These are phyloP conservation scores for Globisporangium apiculatum DNA, from an alignment of 352 stramenopile species.

Conservation along the genomic window DNA sequence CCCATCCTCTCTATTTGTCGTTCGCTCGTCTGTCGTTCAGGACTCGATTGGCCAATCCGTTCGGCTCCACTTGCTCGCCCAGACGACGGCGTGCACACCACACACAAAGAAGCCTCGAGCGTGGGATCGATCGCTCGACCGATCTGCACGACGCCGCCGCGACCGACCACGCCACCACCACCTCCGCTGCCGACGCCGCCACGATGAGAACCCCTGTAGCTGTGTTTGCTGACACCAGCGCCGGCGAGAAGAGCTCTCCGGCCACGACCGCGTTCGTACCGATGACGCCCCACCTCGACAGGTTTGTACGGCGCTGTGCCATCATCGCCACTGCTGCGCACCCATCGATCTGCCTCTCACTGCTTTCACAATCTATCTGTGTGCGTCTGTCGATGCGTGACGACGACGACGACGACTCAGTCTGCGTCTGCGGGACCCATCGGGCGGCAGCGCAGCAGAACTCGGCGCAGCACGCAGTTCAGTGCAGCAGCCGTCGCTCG, in stretches of 20 bases:
- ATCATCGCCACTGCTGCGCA: background rate
- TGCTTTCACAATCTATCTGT: constrained; percentile 6
- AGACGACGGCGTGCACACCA: too few species aligned
- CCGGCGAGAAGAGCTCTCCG: background rate
- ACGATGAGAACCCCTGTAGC: too few species aligned
- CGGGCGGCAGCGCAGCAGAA: constrained; percentile 25
- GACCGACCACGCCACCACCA: too few species aligned
- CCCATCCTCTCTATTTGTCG: too few species aligned
- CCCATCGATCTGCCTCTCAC: constrained; percentile 5
- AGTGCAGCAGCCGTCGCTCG: constrained; percentile 22
- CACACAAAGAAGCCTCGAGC: too few species aligned
- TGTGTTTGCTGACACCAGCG: background rate
- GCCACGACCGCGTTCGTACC: constrained; percentile 15
- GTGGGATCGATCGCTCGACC: too few species aligned
- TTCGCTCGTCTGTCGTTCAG: too few species aligned
- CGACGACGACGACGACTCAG: background rate
- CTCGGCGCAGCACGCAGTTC: constrained; percentile 17
- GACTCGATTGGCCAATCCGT: too few species aligned
- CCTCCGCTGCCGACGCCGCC: too few species aligned
- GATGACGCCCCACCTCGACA: constrained; percentile 28
- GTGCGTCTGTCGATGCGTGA: constrained; percentile 11
- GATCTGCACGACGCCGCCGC: too few species aligned
- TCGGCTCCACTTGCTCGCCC: too few species aligned
- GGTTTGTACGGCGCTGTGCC: constrained; percentile 7
- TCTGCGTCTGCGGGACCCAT: constrained; percentile 18